These are phyloP conservation scores for Trametes cinnabarina DNA, from an alignment of 768 basidiomycete species.

Conservation along the genomic window DNA sequence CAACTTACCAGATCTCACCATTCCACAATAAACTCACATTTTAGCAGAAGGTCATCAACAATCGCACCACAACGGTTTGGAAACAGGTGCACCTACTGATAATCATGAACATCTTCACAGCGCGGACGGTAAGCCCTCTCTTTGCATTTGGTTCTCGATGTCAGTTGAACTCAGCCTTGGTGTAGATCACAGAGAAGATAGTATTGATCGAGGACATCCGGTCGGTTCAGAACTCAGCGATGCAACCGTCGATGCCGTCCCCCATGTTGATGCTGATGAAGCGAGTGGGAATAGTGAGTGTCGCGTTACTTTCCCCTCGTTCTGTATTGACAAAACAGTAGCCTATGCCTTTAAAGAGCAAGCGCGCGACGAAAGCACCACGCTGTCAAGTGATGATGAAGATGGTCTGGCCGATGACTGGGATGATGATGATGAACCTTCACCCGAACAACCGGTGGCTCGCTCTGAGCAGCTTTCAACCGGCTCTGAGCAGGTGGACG, in stretches of 20 bases:
- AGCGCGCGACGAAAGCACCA: not conserved
- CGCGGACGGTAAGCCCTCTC: not conserved
- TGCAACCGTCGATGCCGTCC: not conserved
- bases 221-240: not conserved
- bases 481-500: not conserved
- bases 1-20: no score
- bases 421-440: slow-evolving; percentile 1
- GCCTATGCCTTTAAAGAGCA: not conserved
- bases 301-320: not conserved
- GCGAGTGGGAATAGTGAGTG: not conserved
- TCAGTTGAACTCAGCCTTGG: not conserved
- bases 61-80: not conserved
- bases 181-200: not conserved
- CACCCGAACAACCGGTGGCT: not conserved
- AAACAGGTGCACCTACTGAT: slow-evolving; percentile 2
- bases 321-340: not conserved
- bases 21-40: not conserved
- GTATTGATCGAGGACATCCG: not conserved
- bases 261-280: not conserved
- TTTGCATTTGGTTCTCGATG: not conserved
- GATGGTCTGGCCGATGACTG: slow-evolving; percentile 11
- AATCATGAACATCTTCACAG: not conserved
- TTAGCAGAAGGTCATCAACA: not conserved
- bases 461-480: not conserved
- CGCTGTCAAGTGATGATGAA: slow-evolving; percentile 3